These are phyloP conservation scores for Akanthomyces muscarius DNA, from an alignment of 2,329 filamentous ascomycete genomes.

Conservation along the genomic window DNA sequence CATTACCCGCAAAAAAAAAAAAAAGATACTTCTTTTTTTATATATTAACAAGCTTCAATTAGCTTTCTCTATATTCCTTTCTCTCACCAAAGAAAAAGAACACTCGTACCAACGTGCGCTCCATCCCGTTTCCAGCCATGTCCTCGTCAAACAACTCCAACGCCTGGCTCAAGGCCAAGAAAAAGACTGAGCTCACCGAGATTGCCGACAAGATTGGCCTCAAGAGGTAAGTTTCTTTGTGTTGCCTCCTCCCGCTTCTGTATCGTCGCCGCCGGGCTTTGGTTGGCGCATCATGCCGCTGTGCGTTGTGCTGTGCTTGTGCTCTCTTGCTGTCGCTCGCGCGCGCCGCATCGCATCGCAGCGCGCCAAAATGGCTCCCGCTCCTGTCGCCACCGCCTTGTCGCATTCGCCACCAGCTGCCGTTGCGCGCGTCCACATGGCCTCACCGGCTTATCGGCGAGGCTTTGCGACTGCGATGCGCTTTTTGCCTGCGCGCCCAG, in stretches of 20 bases:
- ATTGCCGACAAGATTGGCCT: slow-evolving; percentile 69
- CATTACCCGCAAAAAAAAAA: slow-evolving; percentile 4
- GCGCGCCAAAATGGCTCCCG: slow-evolving; percentile 6
- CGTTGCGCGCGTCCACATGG: neutral
- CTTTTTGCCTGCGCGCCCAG: neutral
- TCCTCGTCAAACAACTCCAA: slow-evolving; percentile 41
- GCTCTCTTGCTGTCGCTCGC: neutral
- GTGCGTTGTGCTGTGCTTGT: neutral
- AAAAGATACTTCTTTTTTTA: neutral
- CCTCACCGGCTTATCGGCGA: neutral
- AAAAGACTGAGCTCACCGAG: slow-evolving; percentile 74
- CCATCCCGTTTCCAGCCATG: slow-evolving; percentile 15
- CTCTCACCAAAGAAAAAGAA: neutral
- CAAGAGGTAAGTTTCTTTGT: slow-evolving; percentile 58
- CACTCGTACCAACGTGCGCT: neutral
- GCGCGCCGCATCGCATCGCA: slow-evolving; percentile 7
- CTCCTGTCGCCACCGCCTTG: slow-evolving; percentile 2
- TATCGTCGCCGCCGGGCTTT: neutral
- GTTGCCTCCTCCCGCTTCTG: neutral
- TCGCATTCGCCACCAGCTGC: slow-evolving; percentile 8
- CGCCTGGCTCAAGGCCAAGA: slow-evolving; percentile 74
- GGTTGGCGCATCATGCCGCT: neutral
- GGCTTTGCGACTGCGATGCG: neutral
- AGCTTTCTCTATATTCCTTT: neutral
- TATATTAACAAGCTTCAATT: slow-evolving; percentile 12